These are phyloP conservation scores for Gaertneriomyces sp. DNA, from an alignment of 192 early-diverging fungal genomes.

Conservation along the genomic window DNA sequence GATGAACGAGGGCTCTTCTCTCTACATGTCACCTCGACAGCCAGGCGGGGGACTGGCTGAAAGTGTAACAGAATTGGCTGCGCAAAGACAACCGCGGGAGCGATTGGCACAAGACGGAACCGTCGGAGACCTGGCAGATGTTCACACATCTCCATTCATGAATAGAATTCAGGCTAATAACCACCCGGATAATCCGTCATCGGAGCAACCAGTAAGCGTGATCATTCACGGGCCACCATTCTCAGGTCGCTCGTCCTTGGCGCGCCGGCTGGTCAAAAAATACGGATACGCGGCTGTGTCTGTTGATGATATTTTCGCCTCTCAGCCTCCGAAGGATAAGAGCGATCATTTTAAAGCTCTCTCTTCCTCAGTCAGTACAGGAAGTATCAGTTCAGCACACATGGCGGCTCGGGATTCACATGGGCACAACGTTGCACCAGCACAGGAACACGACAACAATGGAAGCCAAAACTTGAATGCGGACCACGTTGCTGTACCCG, in stretches of 20 bases:
- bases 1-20: slow-evolving; percentile 27
- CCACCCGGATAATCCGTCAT: neutral
- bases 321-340: neutral
- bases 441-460: neutral
- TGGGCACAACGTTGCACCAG: neutral
- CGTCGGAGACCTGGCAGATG: slow-evolving; percentile 43
- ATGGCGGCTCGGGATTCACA: no score
- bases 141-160: no score
- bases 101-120: neutral
- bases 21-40: slow-evolving; percentile 48
- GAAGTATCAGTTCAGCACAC: no score
- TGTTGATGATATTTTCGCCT: slow-evolving; percentile 51
- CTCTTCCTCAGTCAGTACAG: no score
- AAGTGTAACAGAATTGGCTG: neutral
- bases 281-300: slow-evolving; percentile 38
- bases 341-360: no score
- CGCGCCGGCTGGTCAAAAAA: slow-evolving; percentile 27
- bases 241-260: slow-evolving; percentile 49
- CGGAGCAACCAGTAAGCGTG: slow-evolving; percentile 18
- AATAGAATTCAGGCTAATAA: neutral
- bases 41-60: slow-evolving; percentile 43
- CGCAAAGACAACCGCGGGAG: no score
- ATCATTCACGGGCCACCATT: slow-evolving; percentile 56
- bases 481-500: neutral
- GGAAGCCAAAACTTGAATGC: no score